Base-by-base conservation (phyloP, 305 asterid genomes). In the Coffea humblotiana region DNA sequence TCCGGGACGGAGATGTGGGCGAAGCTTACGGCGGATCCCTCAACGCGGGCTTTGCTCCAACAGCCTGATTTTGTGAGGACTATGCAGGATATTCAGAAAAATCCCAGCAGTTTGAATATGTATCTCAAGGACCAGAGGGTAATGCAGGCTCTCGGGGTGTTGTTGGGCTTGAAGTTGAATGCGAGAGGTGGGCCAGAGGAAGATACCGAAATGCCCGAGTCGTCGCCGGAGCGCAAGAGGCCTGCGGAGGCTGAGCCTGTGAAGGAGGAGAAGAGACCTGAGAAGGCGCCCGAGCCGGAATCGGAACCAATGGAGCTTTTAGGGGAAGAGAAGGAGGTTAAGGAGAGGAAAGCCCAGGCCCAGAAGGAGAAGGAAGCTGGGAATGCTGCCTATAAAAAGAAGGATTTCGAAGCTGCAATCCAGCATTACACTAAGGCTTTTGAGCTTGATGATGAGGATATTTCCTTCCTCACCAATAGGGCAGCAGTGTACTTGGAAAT, bases 401-500 rank as follows among this genome's bases (percentile, higher is more conserved):
- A 93, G 94, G 95, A 92, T 83, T 95, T 95, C 43, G 98, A 93
- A 78, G 88, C 89, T 0, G 98, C 98, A 0, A 90, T 95, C 86
- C 78, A 87, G 82, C 93, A 87, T 82, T 95, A 95, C 52, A 69
- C 92, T 0, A 90, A 90, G 82, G 98, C 98, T 4, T 63, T 90
- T 72, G 97, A 95, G 52, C 91, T 91, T 6, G 91, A 90, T 19
- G 95, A 92, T 51, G 93, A 84, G 78, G 98, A 95, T 80, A 88
- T 95, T 47, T 95, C 98, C 2, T 93, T 89, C 82, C 78, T 93
- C 40, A 95, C 98, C 8, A 95, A 95, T 51, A 90, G 98, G 12
- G 98, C 98, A 67, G 98, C 98, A 63, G 98, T 95, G 27, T 93
- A 92, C 87, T 77, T 93, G 84, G 98, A 95, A 83, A 93, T 91